Percentiles rank a stretch among this genome's conserved stretches.
Conservation (phyloP, 371 early-diverging fungal genomes). For the Actinomucor elegans region DNA sequence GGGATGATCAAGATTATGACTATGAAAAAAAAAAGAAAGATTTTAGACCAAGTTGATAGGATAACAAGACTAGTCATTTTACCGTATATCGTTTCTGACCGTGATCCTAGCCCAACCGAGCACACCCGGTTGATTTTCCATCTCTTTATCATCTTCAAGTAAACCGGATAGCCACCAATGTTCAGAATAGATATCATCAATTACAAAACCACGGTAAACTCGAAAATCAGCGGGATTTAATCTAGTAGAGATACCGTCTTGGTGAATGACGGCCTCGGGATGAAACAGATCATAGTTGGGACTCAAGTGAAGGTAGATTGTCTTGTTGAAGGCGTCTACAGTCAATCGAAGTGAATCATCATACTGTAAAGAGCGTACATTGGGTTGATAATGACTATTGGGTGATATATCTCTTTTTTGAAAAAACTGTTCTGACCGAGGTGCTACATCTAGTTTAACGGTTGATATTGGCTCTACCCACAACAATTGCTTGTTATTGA, state of each 20-base stretch:
- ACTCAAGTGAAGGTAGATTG: slow-evolving; percentile 71
- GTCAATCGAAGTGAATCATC: slow-evolving; percentile 66
- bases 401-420: slow-evolving; percentile 36
- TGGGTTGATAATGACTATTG: slow-evolving; percentile 32
- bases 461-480: slow-evolving; percentile 30
- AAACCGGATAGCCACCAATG: slow-evolving; percentile 40
- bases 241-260: slow-evolving; percentile 19
- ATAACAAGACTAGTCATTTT: no score
- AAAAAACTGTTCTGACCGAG: slow-evolving; percentile 36
- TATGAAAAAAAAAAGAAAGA: no score
- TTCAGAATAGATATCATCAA: slow-evolving; percentile 31
- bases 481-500: slow-evolving; percentile 30
- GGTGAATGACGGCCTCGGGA: slow-evolving; percentile 57
- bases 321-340: slow-evolving; percentile 70
- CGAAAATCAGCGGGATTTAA: slow-evolving; percentile 33
- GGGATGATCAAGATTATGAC: slow-evolving; percentile 37
- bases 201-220: slow-evolving; percentile 39
- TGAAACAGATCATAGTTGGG: slow-evolving; percentile 79
- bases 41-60: no score
- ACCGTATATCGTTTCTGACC: slow-evolving; percentile 54
- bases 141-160: slow-evolving; percentile 25
- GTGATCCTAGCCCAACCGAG: slow-evolving; percentile 74
- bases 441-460: slow-evolving; percentile 37
- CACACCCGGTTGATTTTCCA: slow-evolving; percentile 35
- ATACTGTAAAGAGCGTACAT: slow-evolving; percentile 27